Evolutionary conservation across 495 filamentous ascomycete genomes (phyloP), one percentile per base, ranked within the genome.

Genomic region (Penicillium ucsense): DNA sequence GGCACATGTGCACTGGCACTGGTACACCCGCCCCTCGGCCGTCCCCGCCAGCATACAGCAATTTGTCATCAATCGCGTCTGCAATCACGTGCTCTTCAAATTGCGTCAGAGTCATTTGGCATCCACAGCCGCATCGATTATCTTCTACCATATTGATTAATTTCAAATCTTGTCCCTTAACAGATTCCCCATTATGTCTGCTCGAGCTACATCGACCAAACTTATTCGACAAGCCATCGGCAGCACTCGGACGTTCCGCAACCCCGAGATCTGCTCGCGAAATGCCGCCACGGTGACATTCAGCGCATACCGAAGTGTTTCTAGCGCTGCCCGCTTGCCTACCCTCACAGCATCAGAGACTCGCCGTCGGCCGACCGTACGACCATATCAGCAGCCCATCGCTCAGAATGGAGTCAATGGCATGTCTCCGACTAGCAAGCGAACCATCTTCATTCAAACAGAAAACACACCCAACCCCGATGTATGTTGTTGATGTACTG

Each of bases 391-490:
- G 44, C 72, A 74, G 48, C 68, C 71, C 12, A 56, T 59, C 1
- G 47, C 55, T 3, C 45, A 51, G 34, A 54, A 53, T 8, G 54
- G 60, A 6, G 63, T 69, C 31, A 69, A 61, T 43, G 68, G 63
- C 7, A 49, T 57, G 10, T 68, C 61, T 8, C 61, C 65, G 7
- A 59, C 53, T 5, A 65, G 74, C 47, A 74, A 71, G 49, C 86
- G 92, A 34, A 88, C 83, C 8, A 91, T 97, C 61, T 98, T 96
- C 73, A 98, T 98, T 53, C 92, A 96, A 70, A 98, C 92, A 2
- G 92, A 95, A 48, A 77, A 73, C 41, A 98, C 94, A 6, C 94
- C 92, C 9, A 97, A 97, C 66, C 72, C 80, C 2, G 87, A 95
- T 73, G 91, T 83, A 66, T 62, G 75, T 66, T 32, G 29, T 29